A percentile compares a stretch with the other conserved stretches of the same genome.
These are phyloP conservation scores for Talaromyces amestolkiae DNA, from an alignment of 2,329 filamentous ascomycete species.

Conservation along the genomic window DNA sequence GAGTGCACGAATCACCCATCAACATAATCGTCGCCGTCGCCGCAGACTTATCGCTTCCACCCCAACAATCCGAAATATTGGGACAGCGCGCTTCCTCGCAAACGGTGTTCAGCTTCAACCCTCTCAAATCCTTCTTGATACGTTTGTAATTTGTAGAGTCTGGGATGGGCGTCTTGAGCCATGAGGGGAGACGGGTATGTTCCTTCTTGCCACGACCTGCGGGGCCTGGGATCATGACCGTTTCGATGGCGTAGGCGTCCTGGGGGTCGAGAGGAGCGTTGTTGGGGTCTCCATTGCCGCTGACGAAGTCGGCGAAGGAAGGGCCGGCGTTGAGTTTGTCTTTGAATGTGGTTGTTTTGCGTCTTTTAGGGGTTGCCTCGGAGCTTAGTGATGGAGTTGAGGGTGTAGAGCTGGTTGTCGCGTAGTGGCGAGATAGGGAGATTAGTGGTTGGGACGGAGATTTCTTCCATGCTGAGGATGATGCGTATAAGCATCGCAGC, in stretches of 20 bases:
- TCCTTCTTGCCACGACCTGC: conserved; percentile 59
- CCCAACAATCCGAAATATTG: conserved; percentile 98
- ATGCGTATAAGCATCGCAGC: conserved; percentile 33
- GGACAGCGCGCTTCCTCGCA: conserved; percentile 97
- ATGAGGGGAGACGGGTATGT: conserved; percentile 76
- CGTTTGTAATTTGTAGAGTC: conserved; percentile 84
- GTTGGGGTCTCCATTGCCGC: conserved; percentile 37
- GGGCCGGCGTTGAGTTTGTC: conserved; percentile 65
- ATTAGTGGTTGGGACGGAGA: conserved; percentile 21
- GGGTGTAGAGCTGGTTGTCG: conserved; percentile 27
- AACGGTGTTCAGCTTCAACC: conserved; percentile 87
- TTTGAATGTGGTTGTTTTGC: conserved; percentile 54
- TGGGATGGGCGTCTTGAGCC: conserved; percentile 95
- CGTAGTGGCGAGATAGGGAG: conserved; percentile 33
- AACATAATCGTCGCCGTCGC: conserved; percentile 99
- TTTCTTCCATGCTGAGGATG: conserved; percentile 23
- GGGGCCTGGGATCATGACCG: conserved; percentile 57
- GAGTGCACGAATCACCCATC: conserved; percentile 97
- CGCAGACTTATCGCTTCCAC: conserved; percentile 78
- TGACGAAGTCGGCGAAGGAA: conserved; percentile 63
- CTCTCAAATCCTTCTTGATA: conserved; percentile 89
- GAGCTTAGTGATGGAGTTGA: conserved; percentile 25
- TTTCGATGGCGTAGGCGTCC: conserved; percentile 61
- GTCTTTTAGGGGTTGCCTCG: conserved; percentile 55
- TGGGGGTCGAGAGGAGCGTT: conserved; percentile 42